Evolutionary conservation across 1,139 yeast genomes (phyloP), one percentile per base, ranked within the genome.

Genomic region (Pichia sp.): DNA sequence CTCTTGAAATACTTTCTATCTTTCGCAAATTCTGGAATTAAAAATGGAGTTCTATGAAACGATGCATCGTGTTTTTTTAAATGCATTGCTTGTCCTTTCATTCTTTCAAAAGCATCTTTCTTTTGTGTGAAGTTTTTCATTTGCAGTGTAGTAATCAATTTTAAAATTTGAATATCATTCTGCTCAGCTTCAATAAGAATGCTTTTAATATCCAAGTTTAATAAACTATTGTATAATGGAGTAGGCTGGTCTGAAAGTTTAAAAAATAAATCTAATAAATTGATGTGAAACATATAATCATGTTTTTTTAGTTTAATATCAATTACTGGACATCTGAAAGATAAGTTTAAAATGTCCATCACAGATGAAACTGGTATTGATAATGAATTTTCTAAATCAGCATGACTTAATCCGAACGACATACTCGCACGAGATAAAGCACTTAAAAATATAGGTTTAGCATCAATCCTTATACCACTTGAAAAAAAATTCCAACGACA

Each of bases 401-500:
- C 68, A 57, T 79, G 85, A 0, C 94, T 82, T 56, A 81, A 79
- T 0, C 68, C 79, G 48, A 87, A 69, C 22, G 79, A 77, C 1
- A 64, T 53, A 0, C 75, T 57, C 0, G 81, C 69, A 5, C 73
- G 64, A 0, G 59, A 59, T 7, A 87, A 60, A 0, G 76, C 73
- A 30, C 68, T 70, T 1, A 82, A 44, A 41, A 82, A 74, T 2
- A 60, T 60, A 0, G 82, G 70, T 3, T 74, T 68, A 1, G 88
- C 76, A 51, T 80, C 74, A 16, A 86, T 68, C 1, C 60, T 53
- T 16, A 89, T 68, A 6, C 70, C 70, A 11, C 89, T 95, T 3
- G 85, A 64, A 29, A 77, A 79, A 55, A 90, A 78, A 55, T 85
- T 90, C 97, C 97, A 92, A 54, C 86, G 83, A 61, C 96, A 89